Conservation (phyloP, 441 rosid genomes). For the Pelargonium cotyledonis region DNA sequence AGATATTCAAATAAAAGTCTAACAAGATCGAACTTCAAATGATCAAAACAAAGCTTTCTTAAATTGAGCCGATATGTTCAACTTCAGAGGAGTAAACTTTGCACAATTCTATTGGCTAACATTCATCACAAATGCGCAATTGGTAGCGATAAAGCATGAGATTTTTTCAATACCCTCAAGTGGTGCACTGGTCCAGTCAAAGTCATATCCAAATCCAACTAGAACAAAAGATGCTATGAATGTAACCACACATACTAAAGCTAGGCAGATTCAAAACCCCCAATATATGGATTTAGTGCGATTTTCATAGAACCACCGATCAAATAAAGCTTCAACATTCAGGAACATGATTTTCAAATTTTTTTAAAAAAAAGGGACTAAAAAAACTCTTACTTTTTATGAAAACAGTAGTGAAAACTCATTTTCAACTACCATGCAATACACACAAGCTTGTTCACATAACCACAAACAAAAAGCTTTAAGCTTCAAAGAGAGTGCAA, state of each 20-base stretch:
- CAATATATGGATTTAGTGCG: background rate
- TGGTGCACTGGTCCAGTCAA: background rate
- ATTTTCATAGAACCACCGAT: background rate
- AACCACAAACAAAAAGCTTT: background rate
- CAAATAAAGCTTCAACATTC: constrained; percentile 1
- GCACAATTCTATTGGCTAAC: background rate
- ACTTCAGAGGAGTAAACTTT: background rate
- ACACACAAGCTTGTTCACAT: background rate
- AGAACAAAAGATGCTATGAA: background rate
- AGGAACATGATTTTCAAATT: background rate
- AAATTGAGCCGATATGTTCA: background rate
- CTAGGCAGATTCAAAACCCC: background rate
- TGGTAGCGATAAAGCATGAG: background rate
- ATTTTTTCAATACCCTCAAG: background rate
- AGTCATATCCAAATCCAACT: background rate
- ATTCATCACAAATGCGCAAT: background rate
- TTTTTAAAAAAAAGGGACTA: background rate
- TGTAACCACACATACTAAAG: background rate
- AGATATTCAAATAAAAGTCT: background rate
- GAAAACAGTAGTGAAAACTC: background rate
- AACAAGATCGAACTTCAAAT: background rate
- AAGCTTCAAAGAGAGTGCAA: background rate
- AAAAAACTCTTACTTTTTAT: background rate
- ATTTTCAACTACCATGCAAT: background rate
- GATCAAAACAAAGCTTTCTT: background rate